Percentiles rank a stretch among this genome's conserved stretches.
Conservation (phyloP, 2,329 filamentous ascomycete genomes). For the Coniochaeta sp. region DNA sequence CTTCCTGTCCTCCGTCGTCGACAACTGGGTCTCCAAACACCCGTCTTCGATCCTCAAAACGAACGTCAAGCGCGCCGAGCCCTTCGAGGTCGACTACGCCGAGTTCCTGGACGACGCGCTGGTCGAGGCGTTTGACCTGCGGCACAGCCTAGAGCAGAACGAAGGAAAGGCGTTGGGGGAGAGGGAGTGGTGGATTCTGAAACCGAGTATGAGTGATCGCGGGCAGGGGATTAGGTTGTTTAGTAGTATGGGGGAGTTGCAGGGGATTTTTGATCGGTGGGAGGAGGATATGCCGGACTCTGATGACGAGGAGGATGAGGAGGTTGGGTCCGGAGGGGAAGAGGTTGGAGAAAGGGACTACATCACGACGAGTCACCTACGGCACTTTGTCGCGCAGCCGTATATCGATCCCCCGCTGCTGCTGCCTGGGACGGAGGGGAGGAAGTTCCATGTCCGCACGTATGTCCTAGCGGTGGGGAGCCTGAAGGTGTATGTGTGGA, state of each 20-base stretch:
- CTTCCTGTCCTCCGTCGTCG: constrained; percentile 76
- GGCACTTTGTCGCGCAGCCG: constrained; percentile 92
- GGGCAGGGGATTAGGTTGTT: constrained; percentile 92
- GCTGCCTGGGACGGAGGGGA: constrained; percentile 50
- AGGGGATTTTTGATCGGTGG: constrained; percentile 85
- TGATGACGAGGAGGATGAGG: constrained; percentile 54
- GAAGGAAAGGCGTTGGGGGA: constrained; percentile 31
- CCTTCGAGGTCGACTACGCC: constrained; percentile 92
- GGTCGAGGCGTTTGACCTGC: constrained; percentile 81
- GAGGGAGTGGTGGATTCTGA: constrained; percentile 93
- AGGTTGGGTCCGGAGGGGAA: too few species aligned
- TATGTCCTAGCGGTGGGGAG: constrained; percentile 81
- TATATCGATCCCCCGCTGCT: constrained; percentile 89
- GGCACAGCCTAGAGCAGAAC: constrained; percentile 70
- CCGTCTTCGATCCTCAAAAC: constrained; percentile 60
- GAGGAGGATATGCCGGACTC: constrained; percentile 62
- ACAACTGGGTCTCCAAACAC: constrained; percentile 80
- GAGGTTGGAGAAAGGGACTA: constrained; percentile 31
- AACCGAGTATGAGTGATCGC: constrained; percentile 94
- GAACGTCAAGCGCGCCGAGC: constrained; percentile 71
- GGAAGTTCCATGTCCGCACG: constrained; percentile 92
- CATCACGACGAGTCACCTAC: constrained; percentile 82
- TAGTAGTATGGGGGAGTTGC: constrained; percentile 75
- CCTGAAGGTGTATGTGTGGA: constrained; percentile 79
- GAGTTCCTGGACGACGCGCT: constrained; percentile 94